Evolutionary conservation across 345 rosid genomes (phyloP).

Genomic region (Adansonia digitata): DNA sequence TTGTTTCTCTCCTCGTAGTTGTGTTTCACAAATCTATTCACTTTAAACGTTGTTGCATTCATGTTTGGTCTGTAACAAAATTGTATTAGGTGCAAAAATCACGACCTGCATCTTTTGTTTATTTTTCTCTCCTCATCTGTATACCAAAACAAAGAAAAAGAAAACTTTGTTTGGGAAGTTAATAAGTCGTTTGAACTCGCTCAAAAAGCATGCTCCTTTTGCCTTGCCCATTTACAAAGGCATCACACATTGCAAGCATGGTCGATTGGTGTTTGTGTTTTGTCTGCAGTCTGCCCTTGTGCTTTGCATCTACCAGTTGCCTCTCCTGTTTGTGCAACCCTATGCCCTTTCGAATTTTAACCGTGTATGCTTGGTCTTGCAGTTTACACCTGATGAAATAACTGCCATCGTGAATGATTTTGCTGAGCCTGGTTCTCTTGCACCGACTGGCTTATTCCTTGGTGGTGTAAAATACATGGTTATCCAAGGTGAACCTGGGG

Average conservation of each 20-base stretch:
- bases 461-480: slow-evolving; percentile 35
- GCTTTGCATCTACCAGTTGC: not conserved
- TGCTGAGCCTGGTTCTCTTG: slow-evolving; percentile 28
- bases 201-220: no score
- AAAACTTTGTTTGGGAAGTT: not conserved
- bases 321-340: not conserved
- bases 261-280: not conserved
- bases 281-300: not conserved
- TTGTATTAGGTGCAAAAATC: not conserved
- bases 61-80: not conserved
- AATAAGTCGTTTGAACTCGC: no score
- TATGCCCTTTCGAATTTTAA: not conserved
- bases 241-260: not conserved
- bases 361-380: slow-evolving; percentile 14
- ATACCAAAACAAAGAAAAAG: no score
- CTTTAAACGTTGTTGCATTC: not conserved
- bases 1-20: not conserved
- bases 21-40: not conserved
- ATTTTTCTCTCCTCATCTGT: no score
- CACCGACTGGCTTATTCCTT: slow-evolving; percentile 27
- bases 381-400: slow-evolving; percentile 72
- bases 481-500: slow-evolving; percentile 31
- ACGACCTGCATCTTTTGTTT: no score
- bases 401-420: slow-evolving; percentile 29
- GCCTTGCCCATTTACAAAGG: not conserved